A percentile compares a stretch with the other conserved stretches of the same genome.
These are phyloP conservation scores for Yamagishiella unicocca DNA, from an alignment of 139 green algal species.

Conservation along the genomic window DNA sequence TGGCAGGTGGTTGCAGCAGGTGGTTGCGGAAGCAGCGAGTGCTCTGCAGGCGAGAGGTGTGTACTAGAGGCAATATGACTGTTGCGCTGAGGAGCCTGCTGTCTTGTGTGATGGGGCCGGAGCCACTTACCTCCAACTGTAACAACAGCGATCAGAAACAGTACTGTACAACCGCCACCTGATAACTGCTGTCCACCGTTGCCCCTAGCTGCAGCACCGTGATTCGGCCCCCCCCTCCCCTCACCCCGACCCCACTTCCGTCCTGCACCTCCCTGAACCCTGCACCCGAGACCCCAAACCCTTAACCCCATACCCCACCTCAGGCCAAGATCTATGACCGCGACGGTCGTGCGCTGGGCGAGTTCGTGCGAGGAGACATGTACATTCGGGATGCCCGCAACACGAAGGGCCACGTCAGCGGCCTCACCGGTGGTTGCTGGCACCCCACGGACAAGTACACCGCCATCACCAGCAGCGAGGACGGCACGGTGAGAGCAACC, in stretches of 20 bases:
- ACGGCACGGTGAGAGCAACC: conserved; percentile 89
- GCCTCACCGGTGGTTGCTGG: conserved; percentile 85
- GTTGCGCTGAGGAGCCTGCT: no score
- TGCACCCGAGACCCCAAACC: background rate
- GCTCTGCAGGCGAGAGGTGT: no score
- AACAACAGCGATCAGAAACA: no score
- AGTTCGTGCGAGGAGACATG: conserved; percentile 94
- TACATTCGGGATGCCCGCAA: conserved; percentile 96
- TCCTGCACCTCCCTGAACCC: no score
- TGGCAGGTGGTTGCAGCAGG: no score
- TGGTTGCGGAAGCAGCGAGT: no score
- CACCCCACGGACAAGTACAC: conserved; percentile 90
- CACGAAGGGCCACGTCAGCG: conserved; percentile 93
- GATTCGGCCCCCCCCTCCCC: background rate
- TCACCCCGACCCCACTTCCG: background rate
- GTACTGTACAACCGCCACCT: no score
- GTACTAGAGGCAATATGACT: no score
- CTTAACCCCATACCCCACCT: background rate
- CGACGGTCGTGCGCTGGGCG: conserved; percentile 77
- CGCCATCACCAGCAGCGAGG: conserved; percentile 86
- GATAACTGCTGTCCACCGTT: no score
- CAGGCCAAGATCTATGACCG: conserved; percentile 84
- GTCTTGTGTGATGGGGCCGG: no score
- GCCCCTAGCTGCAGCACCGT: no score
- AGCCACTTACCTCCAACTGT: no score